phyloP scores from a whole-genome alignment of 768 basidiomycete species.

The Tricholoma sp. region DNA sequence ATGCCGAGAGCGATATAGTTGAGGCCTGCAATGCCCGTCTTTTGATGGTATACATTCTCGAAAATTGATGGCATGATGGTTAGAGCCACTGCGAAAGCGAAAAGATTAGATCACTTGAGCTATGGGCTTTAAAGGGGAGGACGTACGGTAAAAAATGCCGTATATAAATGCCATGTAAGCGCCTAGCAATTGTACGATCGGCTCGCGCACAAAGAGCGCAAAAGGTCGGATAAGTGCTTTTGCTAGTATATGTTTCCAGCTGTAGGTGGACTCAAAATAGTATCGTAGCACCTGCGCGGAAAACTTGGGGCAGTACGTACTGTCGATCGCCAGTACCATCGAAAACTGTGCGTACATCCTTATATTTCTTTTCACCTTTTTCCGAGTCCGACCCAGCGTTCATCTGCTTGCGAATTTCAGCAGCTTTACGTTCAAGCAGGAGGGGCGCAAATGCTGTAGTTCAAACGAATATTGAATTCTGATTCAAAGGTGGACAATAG shows the following conservation, averaged over 20 bases:
- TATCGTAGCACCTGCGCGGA: neutral
- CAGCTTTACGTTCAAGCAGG: slow-evolving; percentile 47
- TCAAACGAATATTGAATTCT: slow-evolving; percentile 6
- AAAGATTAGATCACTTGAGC: neutral
- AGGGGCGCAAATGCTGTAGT: slow-evolving; percentile 38
- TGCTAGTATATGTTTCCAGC: slow-evolving; percentile 47
- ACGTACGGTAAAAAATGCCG: slow-evolving; percentile 53
- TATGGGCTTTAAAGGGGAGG: neutral
- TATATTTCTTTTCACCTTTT: slow-evolving; percentile 27
- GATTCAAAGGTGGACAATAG: neutral
- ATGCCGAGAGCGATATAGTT: slow-evolving; percentile 70
- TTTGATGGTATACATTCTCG: slow-evolving; percentile 45
- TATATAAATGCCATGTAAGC: slow-evolving; percentile 69
- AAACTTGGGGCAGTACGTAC: slow-evolving; percentile 26
- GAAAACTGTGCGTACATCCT: slow-evolving; percentile 43
- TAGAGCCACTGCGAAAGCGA: slow-evolving; percentile 47
- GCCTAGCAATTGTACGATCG: slow-evolving; percentile 64
- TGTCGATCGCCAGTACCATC: slow-evolving; percentile 36
- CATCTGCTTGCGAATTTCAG: slow-evolving; percentile 35
- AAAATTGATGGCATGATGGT: slow-evolving; percentile 63
- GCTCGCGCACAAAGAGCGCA: slow-evolving; percentile 50
- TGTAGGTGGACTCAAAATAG: slow-evolving; percentile 15
- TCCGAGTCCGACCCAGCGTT: slow-evolving; percentile 33
- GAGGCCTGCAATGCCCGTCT: slow-evolving; percentile 54
- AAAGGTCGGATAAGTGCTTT: slow-evolving; percentile 66